These are phyloP conservation scores for Penicillium verrucosum DNA, from an alignment of 2,329 filamentous ascomycete species.

Conservation along the genomic window DNA sequence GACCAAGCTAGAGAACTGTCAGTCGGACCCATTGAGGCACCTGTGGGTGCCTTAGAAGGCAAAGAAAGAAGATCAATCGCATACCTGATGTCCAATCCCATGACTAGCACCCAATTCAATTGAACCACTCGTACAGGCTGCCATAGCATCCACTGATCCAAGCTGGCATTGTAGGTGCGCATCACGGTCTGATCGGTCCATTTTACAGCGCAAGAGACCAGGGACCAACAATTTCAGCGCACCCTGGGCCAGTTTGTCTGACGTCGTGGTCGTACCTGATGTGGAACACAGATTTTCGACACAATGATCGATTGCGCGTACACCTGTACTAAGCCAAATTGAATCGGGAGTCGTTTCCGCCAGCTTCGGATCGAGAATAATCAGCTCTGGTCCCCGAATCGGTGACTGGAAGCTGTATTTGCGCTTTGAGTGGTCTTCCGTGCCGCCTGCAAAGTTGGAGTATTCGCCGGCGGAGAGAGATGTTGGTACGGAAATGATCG, in stretches of 20 bases:
- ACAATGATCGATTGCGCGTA: conserved; percentile 57
- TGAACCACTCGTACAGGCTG: conserved; percentile 39
- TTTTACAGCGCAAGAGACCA: conserved; percentile 42
- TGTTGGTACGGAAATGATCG: conserved; percentile 42
- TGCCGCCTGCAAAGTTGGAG: conserved; percentile 41
- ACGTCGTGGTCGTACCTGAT: conserved; percentile 28
- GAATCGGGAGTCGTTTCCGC: conserved; percentile 50
- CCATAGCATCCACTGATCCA: conserved; percentile 55
- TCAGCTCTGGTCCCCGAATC: conserved; percentile 47
- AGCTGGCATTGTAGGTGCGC: conserved; percentile 50
- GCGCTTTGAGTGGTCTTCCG: conserved; percentile 34
- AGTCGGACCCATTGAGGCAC: neutral
- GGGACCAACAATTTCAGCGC: conserved; percentile 45
- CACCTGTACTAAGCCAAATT: conserved; percentile 58
- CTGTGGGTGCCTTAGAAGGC: neutral
- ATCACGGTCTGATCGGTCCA: conserved; percentile 36
- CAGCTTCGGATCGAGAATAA: conserved; percentile 57
- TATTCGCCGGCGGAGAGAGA: conserved; percentile 45
- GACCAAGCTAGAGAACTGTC: conserved; percentile 41
- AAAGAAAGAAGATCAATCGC: conserved; percentile 5
- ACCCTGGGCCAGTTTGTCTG: conserved; percentile 37
- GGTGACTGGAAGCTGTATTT: conserved; percentile 40
- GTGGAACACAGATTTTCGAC: conserved; percentile 54
- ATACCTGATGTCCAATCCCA: conserved; percentile 52
- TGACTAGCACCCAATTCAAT: conserved; percentile 51